Conservation (phyloP, 2,329 filamentous ascomycete genomes). For the Alternaria sp. region DNA sequence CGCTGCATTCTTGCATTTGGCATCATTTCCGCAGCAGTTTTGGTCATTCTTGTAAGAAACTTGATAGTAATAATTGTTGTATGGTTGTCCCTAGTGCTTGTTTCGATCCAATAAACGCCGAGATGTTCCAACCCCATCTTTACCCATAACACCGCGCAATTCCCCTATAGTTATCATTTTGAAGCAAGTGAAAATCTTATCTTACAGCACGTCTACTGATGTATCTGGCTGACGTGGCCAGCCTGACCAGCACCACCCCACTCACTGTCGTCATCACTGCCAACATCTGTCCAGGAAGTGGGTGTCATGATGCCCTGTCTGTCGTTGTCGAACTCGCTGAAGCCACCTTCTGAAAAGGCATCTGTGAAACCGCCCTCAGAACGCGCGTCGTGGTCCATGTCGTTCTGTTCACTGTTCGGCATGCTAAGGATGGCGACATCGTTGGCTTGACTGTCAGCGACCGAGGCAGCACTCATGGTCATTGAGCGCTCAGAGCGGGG, state of each 20-base stretch:
- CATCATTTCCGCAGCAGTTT: background rate
- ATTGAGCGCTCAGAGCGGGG: slow-evolving; percentile 48
- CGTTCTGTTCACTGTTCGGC: slow-evolving; percentile 34
- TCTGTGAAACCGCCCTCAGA: slow-evolving; percentile 50
- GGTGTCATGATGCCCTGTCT: slow-evolving; percentile 47
- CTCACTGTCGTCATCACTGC: slow-evolving; percentile 52
- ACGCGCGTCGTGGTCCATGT: slow-evolving; percentile 45
- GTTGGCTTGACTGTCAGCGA: slow-evolving; percentile 38
- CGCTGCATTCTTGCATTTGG: background rate
- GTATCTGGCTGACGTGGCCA: slow-evolving; percentile 35
- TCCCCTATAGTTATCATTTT: slow-evolving; percentile 7
- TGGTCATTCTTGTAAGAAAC: background rate
- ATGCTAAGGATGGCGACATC: slow-evolving; percentile 48
- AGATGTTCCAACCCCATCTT: background rate
- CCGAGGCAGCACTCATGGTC: slow-evolving; percentile 39
- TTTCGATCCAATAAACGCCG: background rate
- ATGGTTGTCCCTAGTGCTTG: background rate
- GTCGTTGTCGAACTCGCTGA: slow-evolving; percentile 40
- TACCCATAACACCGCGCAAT: slow-evolving; percentile 1
- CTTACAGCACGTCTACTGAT: slow-evolving; percentile 26
- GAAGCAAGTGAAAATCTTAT: background rate
- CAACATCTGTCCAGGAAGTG: slow-evolving; percentile 52
- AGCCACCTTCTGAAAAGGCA: slow-evolving; percentile 46
- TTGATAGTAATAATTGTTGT: background rate
- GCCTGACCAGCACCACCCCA: slow-evolving; percentile 40